These are phyloP conservation scores for Sporothrix humicola DNA, from an alignment of 2,329 filamentous ascomycete genomes.

Conservation along the genomic window DNA sequence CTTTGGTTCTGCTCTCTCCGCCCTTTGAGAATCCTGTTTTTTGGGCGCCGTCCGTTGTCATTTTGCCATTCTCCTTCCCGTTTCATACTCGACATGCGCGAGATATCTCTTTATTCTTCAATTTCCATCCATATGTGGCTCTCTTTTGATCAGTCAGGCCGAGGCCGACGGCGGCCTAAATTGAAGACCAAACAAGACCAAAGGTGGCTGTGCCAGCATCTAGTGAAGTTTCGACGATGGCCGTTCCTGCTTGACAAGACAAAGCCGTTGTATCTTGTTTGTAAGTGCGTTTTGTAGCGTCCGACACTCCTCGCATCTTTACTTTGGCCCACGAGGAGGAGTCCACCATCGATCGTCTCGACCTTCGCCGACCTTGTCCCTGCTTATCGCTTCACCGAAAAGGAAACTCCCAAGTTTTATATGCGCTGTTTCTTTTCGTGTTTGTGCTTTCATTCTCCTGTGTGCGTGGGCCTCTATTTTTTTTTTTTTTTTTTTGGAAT, in stretches of 20 bases:
- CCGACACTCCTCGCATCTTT: background rate
- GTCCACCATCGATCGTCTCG: background rate
- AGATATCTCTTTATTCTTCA: background rate
- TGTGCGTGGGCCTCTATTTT: background rate
- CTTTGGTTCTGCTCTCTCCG: no score
- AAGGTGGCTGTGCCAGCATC: constrained; percentile 6
- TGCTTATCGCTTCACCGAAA: constrained; percentile 1
- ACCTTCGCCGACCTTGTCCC: background rate
- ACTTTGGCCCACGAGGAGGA: background rate
- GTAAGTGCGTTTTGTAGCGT: background rate
- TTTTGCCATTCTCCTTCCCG: background rate
- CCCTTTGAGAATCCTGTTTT: background rate
- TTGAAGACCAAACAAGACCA: background rate
- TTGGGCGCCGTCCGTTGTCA: background rate
- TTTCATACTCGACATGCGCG: constrained; percentile 12
- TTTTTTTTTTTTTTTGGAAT: background rate
- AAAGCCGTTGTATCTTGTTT: background rate
- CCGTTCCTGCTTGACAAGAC: constrained; percentile 9
- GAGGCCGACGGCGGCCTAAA: background rate
- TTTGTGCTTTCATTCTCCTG: background rate
- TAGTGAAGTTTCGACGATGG: background rate
- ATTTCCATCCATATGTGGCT: background rate
- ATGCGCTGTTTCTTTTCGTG: background rate
- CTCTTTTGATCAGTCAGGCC: constrained; percentile 19
- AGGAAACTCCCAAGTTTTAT: background rate